Conservation (phyloP, 257 asterid species). For the Eustoma russellianum region DNA sequence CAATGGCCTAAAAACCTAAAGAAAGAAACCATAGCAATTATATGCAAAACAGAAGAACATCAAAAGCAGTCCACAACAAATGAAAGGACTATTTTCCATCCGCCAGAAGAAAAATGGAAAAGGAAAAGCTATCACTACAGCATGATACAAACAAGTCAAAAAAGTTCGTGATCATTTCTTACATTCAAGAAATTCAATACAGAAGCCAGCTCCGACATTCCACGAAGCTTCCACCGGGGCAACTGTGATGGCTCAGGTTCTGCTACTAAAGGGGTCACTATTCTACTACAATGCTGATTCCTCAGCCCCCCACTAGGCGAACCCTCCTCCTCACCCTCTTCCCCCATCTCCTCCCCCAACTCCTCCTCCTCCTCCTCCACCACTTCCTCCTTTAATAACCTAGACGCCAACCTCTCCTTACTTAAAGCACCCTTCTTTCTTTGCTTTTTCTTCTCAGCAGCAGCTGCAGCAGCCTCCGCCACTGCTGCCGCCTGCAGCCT, state of each 20-base stretch:
- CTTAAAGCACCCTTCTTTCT: slow-evolving; percentile 37
- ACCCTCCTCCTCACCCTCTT: slow-evolving; percentile 25
- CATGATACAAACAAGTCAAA: slow-evolving; percentile 11
- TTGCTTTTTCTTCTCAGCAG: slow-evolving; percentile 38
- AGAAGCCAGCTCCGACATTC: slow-evolving; percentile 99
- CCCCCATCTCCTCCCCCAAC: slow-evolving; percentile 31
- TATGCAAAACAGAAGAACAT: neutral
- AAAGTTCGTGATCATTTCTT: slow-evolving; percentile 21
- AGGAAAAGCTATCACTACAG: neutral
- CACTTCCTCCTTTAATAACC: slow-evolving; percentile 63
- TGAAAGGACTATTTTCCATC: slow-evolving; percentile 10
- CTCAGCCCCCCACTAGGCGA: slow-evolving; percentile 24
- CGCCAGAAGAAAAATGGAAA: too few species aligned
- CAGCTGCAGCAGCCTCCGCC: slow-evolving; percentile 63
- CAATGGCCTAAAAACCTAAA: slow-evolving; percentile 82
- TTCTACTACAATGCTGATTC: slow-evolving; percentile 43
- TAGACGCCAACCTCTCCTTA: slow-evolving; percentile 45
- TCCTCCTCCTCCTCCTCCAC: too few species aligned
- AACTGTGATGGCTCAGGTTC: slow-evolving; percentile 83
- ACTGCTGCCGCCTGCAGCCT: slow-evolving; percentile 79
- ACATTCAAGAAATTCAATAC: slow-evolving; percentile 88
- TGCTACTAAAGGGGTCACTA: slow-evolving; percentile 59
- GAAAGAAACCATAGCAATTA: slow-evolving; percentile 16
- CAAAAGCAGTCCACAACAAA: slow-evolving; percentile 10
- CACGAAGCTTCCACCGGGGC: slow-evolving; percentile 76